These are phyloP conservation scores for Wickerhamomyces tratensis DNA, from an alignment of 805 yeast species.

Conservation along the genomic window DNA sequence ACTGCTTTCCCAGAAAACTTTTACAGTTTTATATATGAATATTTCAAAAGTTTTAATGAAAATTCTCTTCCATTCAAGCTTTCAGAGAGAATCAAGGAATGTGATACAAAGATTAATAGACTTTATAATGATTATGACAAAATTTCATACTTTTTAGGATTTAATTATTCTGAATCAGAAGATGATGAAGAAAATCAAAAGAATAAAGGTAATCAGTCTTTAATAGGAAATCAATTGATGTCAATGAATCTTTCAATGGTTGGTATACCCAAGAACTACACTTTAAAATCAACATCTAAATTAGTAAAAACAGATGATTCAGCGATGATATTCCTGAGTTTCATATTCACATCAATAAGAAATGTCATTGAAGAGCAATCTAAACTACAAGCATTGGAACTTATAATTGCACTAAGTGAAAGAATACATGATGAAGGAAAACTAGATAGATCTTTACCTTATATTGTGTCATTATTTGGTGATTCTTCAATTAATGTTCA, in stretches of 20 bases:
- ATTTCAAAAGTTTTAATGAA: constrained; percentile 34
- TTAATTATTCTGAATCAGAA: constrained; percentile 15
- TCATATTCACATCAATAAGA: constrained; percentile 50
- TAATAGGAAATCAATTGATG: neutral
- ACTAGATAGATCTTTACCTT: constrained; percentile 79
- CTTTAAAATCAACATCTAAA: constrained; percentile 27
- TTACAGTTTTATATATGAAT: constrained; percentile 61
- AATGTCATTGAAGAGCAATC: constrained; percentile 51
- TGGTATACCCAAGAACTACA: constrained; percentile 39
- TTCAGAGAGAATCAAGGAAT: constrained; percentile 25
- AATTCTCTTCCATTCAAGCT: constrained; percentile 7
- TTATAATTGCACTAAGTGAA: constrained; percentile 69
- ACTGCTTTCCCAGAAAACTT: constrained; percentile 58
- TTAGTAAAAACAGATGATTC: constrained; percentile 30
- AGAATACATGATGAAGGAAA: constrained; percentile 74
- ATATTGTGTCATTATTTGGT: constrained; percentile 60
- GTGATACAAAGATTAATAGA: constrained; percentile 49
- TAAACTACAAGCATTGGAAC: constrained; percentile 62
- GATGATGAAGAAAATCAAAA: constrained; percentile 3
- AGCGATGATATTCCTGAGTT: constrained; percentile 46
- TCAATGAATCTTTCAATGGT: constrained; percentile 40
- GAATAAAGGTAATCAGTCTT: constrained; percentile 3
- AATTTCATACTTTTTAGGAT: constrained; percentile 31
- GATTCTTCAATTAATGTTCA: constrained; percentile 61
- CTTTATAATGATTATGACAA: constrained; percentile 51